These are phyloP conservation scores for Alnus glutinosa DNA, from an alignment of 306 rosid species.

Conservation along the genomic window DNA sequence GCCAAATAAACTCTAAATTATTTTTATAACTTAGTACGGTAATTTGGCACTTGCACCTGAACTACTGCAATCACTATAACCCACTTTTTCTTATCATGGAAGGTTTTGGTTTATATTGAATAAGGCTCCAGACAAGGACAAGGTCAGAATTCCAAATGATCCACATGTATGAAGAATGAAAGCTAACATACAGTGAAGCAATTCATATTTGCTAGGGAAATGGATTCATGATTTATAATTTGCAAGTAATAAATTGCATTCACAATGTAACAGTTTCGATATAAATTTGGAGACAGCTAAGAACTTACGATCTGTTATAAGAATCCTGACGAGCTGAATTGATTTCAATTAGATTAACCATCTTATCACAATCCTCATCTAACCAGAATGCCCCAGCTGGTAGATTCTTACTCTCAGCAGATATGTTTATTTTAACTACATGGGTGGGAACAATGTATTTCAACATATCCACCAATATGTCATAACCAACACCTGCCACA, in stretches of 20 bases:
- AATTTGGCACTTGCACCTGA: not conserved
- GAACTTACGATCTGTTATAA: slow-evolving; percentile 73
- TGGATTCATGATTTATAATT: not conserved
- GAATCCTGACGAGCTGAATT: slow-evolving; percentile 74
- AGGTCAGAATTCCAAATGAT: not conserved
- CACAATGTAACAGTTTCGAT: slow-evolving; percentile 13
- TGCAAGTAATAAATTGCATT: not conserved
- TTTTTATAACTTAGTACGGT: not conserved
- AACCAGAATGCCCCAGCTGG: slow-evolving; percentile 86
- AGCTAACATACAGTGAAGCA: not conserved
- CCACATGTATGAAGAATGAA: not conserved
- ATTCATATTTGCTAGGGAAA: not conserved
- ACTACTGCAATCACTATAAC: not conserved
- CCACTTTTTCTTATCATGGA: not conserved
- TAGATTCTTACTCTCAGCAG: slow-evolving; percentile 66
- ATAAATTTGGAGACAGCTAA: slow-evolving; percentile 12
- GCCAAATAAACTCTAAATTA: not conserved
- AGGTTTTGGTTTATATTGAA: not conserved
- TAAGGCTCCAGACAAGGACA: not conserved
- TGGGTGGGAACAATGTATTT: slow-evolving; percentile 71
- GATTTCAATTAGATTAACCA: slow-evolving; percentile 63
- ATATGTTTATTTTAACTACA: slow-evolving; percentile 76
- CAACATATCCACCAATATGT: slow-evolving; percentile 72
- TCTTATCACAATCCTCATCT: slow-evolving; percentile 40
- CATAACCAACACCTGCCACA: slow-evolving; percentile 78